phyloP scores from a whole-genome alignment of 306 rosid genomes.

The Trifolium fragiferum region DNA sequence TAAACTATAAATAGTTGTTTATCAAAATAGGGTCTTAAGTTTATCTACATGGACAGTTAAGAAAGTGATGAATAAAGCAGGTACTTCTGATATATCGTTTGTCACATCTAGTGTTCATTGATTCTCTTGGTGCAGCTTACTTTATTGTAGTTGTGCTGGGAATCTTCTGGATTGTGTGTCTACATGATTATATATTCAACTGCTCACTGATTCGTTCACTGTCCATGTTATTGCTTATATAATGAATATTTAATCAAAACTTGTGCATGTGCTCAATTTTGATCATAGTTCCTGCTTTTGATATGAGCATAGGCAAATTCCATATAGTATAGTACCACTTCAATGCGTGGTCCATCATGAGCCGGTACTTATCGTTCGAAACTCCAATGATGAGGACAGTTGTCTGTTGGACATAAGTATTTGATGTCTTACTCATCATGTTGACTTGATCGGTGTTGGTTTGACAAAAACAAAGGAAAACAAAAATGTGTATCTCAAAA shows the following conservation, averaged over 20 bases:
- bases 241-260: background rate
- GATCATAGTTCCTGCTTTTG: background rate
- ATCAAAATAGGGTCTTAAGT: no score
- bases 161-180: slow-evolving; percentile 31
- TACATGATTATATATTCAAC: slow-evolving; percentile 36
- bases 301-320: background rate
- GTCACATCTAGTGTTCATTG: slow-evolving; percentile 28
- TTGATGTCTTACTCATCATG: background rate
- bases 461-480: background rate
- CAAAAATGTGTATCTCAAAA: background rate
- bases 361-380: background rate
- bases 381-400: background rate
- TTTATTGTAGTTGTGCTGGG: slow-evolving; percentile 39
- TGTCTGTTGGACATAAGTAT: background rate
- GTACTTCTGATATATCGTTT: slow-evolving; percentile 46
- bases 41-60: slow-evolving; percentile 37
- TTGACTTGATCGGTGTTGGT: background rate
- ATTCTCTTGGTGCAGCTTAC: slow-evolving; percentile 45
- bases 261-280: background rate
- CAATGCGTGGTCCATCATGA: background rate
- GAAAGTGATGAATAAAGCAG: slow-evolving; percentile 54
- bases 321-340: background rate
- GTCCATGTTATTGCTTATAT: slow-evolving; percentile 29
- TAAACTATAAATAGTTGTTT: no score
- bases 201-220: slow-evolving; percentile 44